phyloP scores from a whole-genome alignment of 441 rosid species.

The Croton laevigatus region DNA sequence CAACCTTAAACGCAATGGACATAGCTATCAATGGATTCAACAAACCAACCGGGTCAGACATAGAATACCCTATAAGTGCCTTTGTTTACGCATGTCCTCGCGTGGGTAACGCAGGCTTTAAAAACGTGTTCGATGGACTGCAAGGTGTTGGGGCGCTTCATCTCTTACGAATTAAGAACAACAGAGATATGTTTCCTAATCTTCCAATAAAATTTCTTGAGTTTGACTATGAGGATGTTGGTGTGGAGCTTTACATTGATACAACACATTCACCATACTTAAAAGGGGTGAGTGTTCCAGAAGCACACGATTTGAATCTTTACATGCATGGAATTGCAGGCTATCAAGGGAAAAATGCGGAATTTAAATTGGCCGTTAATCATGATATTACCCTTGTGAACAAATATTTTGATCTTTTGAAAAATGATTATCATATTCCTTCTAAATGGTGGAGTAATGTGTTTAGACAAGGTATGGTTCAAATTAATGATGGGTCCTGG shows the following conservation, averaged over 20 bases:
- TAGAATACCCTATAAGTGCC: conserved; percentile 30
- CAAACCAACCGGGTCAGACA: conserved; percentile 18
- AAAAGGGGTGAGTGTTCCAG: neutral
- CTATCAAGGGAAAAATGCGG: neutral
- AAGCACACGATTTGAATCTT: neutral
- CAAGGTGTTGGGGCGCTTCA: conserved; percentile 21
- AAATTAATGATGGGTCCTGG: no score
- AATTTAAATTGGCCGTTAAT: neutral
- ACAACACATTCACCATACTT: conserved; percentile 32
- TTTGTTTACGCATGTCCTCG: conserved; percentile 31
- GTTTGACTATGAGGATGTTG: conserved; percentile 19
- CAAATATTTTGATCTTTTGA: neutral
- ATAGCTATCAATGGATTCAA: conserved; percentile 35
- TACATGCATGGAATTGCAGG: neutral
- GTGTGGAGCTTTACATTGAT: conserved; percentile 31
- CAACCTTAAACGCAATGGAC: conserved; percentile 49
- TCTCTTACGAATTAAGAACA: conserved; percentile 34
- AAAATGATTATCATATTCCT: neutral
- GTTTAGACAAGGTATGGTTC: neutral
- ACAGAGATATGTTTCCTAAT: conserved; percentile 19
- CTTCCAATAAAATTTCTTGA: conserved; percentile 17
- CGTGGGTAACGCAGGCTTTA: conserved; percentile 35
- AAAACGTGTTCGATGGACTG: conserved; percentile 17
- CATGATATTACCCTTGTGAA: neutral
- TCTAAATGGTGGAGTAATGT: neutral